A percentile compares a stretch with the other conserved stretches of the same genome.
These are phyloP conservation scores for Penicillium psychrofluorescens DNA, from an alignment of 495 filamentous ascomycete species.

Conservation along the genomic window DNA sequence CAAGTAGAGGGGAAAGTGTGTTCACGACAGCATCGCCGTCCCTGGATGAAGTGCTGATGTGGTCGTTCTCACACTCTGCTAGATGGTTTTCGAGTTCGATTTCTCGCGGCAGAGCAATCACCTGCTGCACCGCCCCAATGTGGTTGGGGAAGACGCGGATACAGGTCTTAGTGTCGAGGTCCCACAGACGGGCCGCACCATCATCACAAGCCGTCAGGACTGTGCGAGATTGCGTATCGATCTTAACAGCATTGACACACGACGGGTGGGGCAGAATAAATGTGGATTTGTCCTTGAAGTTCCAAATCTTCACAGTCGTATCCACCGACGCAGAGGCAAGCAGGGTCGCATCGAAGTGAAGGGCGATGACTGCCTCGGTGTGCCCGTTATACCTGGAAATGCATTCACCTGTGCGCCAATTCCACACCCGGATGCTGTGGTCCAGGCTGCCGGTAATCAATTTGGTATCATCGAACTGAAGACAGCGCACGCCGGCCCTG, in stretches of 20 bases:
- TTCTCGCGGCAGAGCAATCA: conserved; percentile 71
- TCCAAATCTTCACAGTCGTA: conserved; percentile 85
- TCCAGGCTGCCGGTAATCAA: conserved; percentile 82
- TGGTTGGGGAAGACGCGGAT: conserved; percentile 85
- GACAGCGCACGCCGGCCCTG: conserved; percentile 69
- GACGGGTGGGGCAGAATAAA: conserved; percentile 76
- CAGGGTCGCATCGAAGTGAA: conserved; percentile 78
- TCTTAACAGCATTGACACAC: conserved; percentile 88
- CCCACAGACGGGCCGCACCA: conserved; percentile 86
- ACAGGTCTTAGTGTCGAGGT: conserved; percentile 72
- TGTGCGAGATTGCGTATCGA: conserved; percentile 74
- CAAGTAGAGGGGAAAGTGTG: conserved; percentile 16
- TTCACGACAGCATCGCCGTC: conserved; percentile 20
- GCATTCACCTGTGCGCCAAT: conserved; percentile 88
- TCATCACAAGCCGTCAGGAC: conserved; percentile 93
- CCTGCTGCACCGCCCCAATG: conserved; percentile 90
- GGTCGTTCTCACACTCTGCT: conserved; percentile 50
- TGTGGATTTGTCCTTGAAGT: conserved; percentile 75
- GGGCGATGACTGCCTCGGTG: conserved; percentile 67
- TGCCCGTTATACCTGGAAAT: conserved; percentile 75
- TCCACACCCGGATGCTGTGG: conserved; percentile 82
- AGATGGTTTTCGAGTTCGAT: conserved; percentile 74
- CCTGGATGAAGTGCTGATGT: conserved; percentile 29
- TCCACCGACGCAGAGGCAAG: conserved; percentile 87
- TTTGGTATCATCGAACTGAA: conserved; percentile 90